Conservation (phyloP, 164 flowering plant species). For the Euptelea pleiosperma region DNA sequence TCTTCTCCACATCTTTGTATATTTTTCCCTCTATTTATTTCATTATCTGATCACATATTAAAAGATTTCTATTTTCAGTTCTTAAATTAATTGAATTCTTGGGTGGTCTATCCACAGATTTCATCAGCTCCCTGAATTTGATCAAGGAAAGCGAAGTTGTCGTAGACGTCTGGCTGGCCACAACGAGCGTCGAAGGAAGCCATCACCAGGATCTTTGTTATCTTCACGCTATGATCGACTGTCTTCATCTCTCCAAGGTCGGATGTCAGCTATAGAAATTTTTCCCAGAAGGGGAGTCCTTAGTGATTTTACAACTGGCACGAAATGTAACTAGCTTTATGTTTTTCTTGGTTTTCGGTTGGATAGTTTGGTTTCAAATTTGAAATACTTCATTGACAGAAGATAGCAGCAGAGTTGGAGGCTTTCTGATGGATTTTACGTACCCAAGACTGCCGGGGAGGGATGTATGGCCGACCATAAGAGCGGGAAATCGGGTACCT, state of each 20-base stretch:
- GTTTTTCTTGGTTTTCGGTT: background rate
- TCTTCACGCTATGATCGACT: conserved; percentile 56
- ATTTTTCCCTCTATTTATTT: background rate
- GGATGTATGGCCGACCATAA: conserved; percentile 46
- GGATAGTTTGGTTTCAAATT: background rate
- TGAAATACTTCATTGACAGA: conserved; percentile 37
- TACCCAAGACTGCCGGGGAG: conserved; percentile 39
- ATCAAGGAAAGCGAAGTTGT: conserved; percentile 94
- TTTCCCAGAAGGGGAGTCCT: no score
- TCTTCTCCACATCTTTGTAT: background rate
- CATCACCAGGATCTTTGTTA: conserved; percentile 61
- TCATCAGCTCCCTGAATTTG: conserved; percentile 89
- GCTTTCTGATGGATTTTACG: conserved; percentile 71
- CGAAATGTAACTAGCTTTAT: background rate
- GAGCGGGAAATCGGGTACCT: conserved; percentile 34
- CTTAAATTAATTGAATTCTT: background rate
- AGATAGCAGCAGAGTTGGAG: conserved; percentile 45
- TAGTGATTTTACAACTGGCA: no score
- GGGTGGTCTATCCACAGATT: conserved; percentile 50
- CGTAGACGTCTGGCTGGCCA: conserved; percentile 96
- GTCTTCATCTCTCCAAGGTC: conserved; percentile 60
- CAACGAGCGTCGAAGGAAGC: conserved; percentile 95
- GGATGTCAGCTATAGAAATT: conserved; percentile 15
- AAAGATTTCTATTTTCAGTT: background rate
- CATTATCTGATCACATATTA: background rate